Evolutionary conservation across 495 filamentous ascomycete genomes (phyloP), one percentile per base, ranked within the genome.

Genomic region (Opeltia flavorubescens): DNA sequence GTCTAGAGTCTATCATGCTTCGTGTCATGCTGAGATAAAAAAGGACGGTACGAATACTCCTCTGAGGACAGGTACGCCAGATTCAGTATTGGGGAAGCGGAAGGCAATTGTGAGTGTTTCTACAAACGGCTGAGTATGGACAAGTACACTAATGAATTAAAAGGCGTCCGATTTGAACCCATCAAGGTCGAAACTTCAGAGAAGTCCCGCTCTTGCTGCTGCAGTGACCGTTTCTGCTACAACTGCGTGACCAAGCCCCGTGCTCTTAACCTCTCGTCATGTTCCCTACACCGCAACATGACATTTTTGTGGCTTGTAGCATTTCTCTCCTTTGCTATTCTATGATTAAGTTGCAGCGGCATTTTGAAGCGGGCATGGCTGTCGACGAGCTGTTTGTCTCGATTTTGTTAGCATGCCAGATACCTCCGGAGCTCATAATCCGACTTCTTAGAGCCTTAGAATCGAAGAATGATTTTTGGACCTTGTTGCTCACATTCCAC

Each of bases 1-100:
- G n/a, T 74, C 67, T 43, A 77, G 84, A 49, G 79, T 93, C 13
- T 95, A 84, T 47, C 91, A 98, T 64, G 87, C 84, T 18, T 91
- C 76, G 46, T 96, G 93, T 53, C 83, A 89, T 59, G 74, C 74
- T 31, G 89, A 96, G 65, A 84, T 87, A 6, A 83, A 72, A 49
- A 83, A 78, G 60, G 81, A 84, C 50, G 62, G 68, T 1, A 43
- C 50, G 6, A 59, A 46, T n/a, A 60, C 61, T 21, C 56, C 52
- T 24, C 28, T 55, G 27, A 60, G 64, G 38, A 72, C 59, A 33
- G 68, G 55, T 44, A 83, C 79, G 4, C 80, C 80, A 0, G 81
- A 83, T 55, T 74, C 75, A 17, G 71, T 84, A 23, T 61, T 86
- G 46, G 83, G 83, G 30, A 89, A 89, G 66, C 67, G 83, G 28